Evolutionary conservation across 768 basidiomycete species (phyloP), one percentile per base, ranked within the genome.

Genomic region (Mycena pura): DNA sequence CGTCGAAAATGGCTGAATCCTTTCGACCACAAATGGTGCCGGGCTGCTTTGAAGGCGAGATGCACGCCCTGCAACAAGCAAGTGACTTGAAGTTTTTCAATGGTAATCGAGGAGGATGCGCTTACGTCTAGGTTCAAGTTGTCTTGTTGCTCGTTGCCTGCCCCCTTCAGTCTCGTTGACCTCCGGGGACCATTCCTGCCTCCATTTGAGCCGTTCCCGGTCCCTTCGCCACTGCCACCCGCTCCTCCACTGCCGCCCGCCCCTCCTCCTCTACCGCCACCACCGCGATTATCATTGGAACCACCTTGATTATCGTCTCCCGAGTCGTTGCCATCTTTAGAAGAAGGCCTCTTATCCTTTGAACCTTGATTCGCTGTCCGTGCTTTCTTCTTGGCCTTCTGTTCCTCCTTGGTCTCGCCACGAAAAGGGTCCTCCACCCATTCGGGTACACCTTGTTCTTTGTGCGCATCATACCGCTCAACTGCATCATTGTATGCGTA

Each of bases 401-500:
- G 14, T 9, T 3, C 32, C 36, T 22, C 31, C 24, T 25, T 22
- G n/a, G 57, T 44, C 14, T 58, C 31, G 5, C 44, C 50, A 19
- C 43, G 50, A 47, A 31, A 53, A 6, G 49, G 58, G 17, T 60
- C 58, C 29, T 29, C 15, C 15, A 34, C 2, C 58, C 50, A 60
- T n/a, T n/a, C n/a, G n/a, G n/a, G 1, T 40, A 5, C 3, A 43
- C 49, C 14, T 13, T 2, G 8, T 40, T 10, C 3, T 32, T 6
- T 4, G 34, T 60, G 58, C 22, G 17, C 29, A 15, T 60, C 58
- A 24, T 46, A 50, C 21, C 58, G 49, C 10, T 46, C 27, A 46
- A 52, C 50, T 1, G 58, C 58, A 32, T 60, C 58, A 9, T 28
- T 15, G 28, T 52, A 60, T 31, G 58, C 58, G 27, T 60, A 60